These are phyloP conservation scores for Parachaetomium inaequale DNA, from an alignment of 495 filamentous ascomycete genomes.

Conservation along the genomic window DNA sequence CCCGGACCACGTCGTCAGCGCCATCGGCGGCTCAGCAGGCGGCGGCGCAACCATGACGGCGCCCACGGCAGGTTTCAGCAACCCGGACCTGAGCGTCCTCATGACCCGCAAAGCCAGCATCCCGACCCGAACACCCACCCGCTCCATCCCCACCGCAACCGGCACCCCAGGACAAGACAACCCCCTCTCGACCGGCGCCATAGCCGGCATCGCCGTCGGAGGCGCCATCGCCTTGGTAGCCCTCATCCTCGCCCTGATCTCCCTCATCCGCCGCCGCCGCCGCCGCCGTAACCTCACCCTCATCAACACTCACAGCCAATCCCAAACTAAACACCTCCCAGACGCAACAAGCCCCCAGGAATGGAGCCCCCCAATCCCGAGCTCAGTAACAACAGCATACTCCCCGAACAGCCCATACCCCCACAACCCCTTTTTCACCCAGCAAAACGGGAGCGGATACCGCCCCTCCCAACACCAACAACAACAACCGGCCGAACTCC, in stretches of 20 bases:
- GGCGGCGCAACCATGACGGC: conserved; percentile 66
- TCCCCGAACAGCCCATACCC: conserved; percentile 6
- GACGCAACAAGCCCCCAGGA: not conserved
- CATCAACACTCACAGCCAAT: not conserved
- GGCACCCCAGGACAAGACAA: not conserved
- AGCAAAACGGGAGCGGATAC: not conserved
- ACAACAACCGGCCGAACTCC: not conserved
- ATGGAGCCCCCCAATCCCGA: not conserved
- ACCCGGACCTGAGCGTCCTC: conserved; percentile 30
- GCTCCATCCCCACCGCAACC: conserved; percentile 20
- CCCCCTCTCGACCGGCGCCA: conserved; percentile 27
- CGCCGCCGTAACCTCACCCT: not conserved
- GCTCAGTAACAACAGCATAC: not conserved
- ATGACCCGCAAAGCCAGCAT: conserved; percentile 31
- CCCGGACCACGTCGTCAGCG: conserved; percentile 53
- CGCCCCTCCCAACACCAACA: not conserved
- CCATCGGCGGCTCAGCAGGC: conserved; percentile 57
- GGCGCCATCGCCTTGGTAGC: conserved; percentile 13
- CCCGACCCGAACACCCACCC: conserved; percentile 24
- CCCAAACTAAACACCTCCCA: not conserved
- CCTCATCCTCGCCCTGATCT: conserved; percentile 6
- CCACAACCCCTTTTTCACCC: conserved; percentile 6
- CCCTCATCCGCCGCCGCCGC: conserved; percentile 17
- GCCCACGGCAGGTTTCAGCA: conserved; percentile 43
- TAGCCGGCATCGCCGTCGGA: conserved; percentile 31